Percentiles rank a stretch among this genome's conserved stretches.
Evolutionary conservation across 306 rosid genomes (phyloP).

Genomic region (Quercus alba): DNA sequence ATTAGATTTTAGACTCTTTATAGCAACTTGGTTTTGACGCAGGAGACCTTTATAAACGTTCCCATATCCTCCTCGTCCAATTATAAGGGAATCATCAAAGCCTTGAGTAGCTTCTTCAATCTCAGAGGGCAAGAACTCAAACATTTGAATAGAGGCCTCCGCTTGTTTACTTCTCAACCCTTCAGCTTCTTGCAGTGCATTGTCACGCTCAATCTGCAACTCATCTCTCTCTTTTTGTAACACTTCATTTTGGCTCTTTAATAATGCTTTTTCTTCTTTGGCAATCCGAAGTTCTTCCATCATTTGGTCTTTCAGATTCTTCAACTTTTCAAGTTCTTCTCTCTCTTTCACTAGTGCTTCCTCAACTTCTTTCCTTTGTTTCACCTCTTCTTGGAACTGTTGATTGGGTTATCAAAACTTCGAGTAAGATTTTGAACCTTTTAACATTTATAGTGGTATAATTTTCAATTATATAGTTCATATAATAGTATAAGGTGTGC

Average conservation of each 20-base stretch:
- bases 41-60: conserved; percentile 62
- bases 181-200: conserved; percentile 65
- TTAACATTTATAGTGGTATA: too few species aligned
- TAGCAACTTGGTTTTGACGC: conserved; percentile 79
- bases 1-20: conserved; percentile 51
- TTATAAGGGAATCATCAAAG: conserved; percentile 56
- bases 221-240: conserved; percentile 57
- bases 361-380: conserved; percentile 59
- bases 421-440: too few species aligned
- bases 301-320: conserved; percentile 37
- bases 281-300: conserved; percentile 53
- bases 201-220: conserved; percentile 53
- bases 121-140: conserved; percentile 63
- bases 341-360: conserved; percentile 49
- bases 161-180: conserved; percentile 57
- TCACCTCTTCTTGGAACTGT: conserved; percentile 64
- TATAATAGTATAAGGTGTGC: too few species aligned
- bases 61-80: conserved; percentile 97
- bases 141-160: conserved; percentile 42
- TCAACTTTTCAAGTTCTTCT: conserved; percentile 46
- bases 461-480: too few species aligned
- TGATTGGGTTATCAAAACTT: background rate
- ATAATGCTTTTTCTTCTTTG: conserved; percentile 37
- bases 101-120: conserved; percentile 63
- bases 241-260: conserved; percentile 56